Percentiles rank a stretch among this genome's conserved stretches.
phyloP scores from a whole-genome alignment of 768 basidiomycete species.

The Erythrobasidium yunnanense region DNA sequence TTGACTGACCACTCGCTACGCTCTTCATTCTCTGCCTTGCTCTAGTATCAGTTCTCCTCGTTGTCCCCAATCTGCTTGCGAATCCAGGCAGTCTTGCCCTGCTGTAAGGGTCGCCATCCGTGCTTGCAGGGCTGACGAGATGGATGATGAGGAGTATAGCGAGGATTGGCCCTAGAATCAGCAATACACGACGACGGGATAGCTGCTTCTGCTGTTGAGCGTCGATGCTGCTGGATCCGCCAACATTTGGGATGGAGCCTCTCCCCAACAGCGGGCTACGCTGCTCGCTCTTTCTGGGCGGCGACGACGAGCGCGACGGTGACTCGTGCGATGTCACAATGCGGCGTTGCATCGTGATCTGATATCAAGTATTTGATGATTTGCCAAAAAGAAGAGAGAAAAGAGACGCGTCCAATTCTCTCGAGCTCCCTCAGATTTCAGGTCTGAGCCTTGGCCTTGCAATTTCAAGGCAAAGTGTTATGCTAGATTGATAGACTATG shows the following conservation, averaged over 20 bases:
- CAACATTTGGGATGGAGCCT: slow-evolving; percentile 10
- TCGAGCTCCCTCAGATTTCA: too few species aligned
- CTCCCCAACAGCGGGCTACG: not conserved
- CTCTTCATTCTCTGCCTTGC: slow-evolving; percentile 21
- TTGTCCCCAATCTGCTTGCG: slow-evolving; percentile 26
- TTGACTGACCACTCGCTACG: slow-evolving; percentile 32
- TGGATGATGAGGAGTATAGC: slow-evolving; percentile 36
- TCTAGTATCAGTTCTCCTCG: slow-evolving; percentile 34
- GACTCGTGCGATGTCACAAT: slow-evolving; percentile 26
- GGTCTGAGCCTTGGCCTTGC: too few species aligned
- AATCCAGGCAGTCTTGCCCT: slow-evolving; percentile 33
- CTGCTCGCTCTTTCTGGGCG: not conserved
- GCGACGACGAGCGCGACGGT: not conserved
- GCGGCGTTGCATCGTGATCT: slow-evolving; percentile 19
- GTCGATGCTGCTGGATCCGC: not conserved
- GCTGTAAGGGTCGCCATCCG: not conserved
- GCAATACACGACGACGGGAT: slow-evolving; percentile 27
- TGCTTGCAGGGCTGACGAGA: slow-evolving; percentile 28
- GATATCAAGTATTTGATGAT: too few species aligned
- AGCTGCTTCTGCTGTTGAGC: not conserved
- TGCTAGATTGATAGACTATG: too few species aligned
- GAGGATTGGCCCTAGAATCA: slow-evolving; percentile 31
- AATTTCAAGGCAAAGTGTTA: too few species aligned
- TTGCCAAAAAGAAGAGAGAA: not conserved
- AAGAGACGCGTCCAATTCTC: too few species aligned